phyloP scores from a whole-genome alignment of 257 asterid genomes.

The Solanum bukasovii region DNA sequence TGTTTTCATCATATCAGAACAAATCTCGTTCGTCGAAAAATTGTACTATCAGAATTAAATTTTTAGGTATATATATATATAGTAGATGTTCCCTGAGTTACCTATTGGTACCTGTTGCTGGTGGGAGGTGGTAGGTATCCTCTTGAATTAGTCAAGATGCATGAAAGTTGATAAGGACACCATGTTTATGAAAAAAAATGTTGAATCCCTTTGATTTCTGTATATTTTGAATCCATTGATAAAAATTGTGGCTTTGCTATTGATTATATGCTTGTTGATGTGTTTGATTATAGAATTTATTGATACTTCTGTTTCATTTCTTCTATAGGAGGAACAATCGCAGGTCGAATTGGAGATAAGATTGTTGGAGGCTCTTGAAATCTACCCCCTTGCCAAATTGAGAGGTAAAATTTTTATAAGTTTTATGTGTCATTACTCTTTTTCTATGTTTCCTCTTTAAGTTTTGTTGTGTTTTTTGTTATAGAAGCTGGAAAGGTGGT shows the following conservation, averaged over 20 bases:
- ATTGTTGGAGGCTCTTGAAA: slow-evolving; percentile 80
- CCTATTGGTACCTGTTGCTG: not conserved
- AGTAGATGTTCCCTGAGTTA: not conserved
- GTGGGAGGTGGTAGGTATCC: not conserved
- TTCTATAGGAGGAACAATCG: slow-evolving; percentile 42
- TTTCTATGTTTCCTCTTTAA: not conserved
- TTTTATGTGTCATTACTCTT: not conserved
- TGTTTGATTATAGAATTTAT: not conserved
- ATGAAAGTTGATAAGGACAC: not conserved
- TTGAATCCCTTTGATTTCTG: not conserved
- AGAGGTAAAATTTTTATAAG: slow-evolving; percentile 27
- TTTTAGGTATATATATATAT: not conserved
- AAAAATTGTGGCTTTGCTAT: not conserved
- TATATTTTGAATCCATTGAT: not conserved
- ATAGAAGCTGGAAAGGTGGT: not conserved
- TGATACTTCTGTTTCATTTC: not conserved
- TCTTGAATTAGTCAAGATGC: not conserved
- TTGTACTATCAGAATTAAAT: not conserved
- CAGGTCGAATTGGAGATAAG: slow-evolving; percentile 86
- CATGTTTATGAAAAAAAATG: not conserved
- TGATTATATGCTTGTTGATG: not conserved
- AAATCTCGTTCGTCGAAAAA: not conserved
- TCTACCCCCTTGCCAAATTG: slow-evolving; percentile 80
- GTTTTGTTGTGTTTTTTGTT: not conserved
- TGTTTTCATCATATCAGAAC: not conserved